phyloP scores from a whole-genome alignment of 179 eudicot genomes.

The Silene coronaria region DNA sequence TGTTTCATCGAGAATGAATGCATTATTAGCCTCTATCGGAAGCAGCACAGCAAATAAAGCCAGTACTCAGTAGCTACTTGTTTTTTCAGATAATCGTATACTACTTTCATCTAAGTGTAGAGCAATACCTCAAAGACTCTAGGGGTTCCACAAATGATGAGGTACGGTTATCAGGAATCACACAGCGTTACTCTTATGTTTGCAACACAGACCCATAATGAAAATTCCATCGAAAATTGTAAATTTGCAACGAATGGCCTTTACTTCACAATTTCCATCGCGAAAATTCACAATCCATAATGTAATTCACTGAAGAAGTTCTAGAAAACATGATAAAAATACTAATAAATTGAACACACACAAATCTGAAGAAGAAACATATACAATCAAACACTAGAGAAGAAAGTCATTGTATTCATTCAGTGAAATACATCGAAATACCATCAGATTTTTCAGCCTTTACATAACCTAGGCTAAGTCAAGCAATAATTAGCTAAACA shows the following conservation, averaged over 20 bases:
- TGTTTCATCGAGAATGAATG: not conserved
- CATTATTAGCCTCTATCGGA: not conserved
- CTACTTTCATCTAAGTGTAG: too few relatives aligned
- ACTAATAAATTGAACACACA: not conserved
- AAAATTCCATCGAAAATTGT: not conserved
- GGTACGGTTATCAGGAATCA: too few relatives aligned
- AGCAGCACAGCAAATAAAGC: not conserved
- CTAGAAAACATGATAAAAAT: too few relatives aligned
- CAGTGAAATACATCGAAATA: not conserved
- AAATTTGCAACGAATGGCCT: too few relatives aligned
- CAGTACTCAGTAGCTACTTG: not conserved
- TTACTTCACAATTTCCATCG: too few relatives aligned
- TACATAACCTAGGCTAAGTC: not conserved
- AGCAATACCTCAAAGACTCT: too few relatives aligned
- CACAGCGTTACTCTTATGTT: too few relatives aligned
- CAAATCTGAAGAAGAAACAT: not conserved
- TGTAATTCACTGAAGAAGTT: not conserved
- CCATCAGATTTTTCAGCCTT: conserved; percentile 4
- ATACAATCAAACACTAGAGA: not conserved
- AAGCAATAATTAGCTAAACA: too few relatives aligned
- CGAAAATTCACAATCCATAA: too few relatives aligned
- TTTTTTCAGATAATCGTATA: not conserved
- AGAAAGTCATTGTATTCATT: conserved; percentile 8
- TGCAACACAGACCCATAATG: too few relatives aligned
- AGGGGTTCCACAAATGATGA: too few relatives aligned